These are phyloP conservation scores for Asterionellopsis glacialis DNA, from an alignment of 108 stramenopile genomes.

Conservation along the genomic window DNA sequence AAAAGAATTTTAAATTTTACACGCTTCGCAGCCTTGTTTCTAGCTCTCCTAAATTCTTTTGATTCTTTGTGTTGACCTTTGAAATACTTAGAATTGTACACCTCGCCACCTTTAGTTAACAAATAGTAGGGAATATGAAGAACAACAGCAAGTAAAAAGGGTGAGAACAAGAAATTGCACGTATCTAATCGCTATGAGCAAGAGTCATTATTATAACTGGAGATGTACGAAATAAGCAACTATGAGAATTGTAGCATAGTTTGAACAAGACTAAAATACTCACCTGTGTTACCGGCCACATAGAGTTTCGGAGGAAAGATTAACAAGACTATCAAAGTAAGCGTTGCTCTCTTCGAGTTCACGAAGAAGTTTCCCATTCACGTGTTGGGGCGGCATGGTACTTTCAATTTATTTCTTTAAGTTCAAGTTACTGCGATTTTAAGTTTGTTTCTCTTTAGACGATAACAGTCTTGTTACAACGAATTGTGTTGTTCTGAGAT, in stretches of 20 bases:
- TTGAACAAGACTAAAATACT: conserved; percentile 24
- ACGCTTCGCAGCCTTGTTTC: conserved; percentile 65
- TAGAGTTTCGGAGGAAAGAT: conserved; percentile 82
- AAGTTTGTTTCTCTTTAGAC: too few species aligned
- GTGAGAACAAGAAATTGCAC: neutral
- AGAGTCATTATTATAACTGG: neutral
- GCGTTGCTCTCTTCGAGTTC: conserved; percentile 73
- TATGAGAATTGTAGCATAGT: neutral
- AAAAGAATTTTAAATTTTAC: conserved; percentile 51
- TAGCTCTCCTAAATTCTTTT: conserved; percentile 59
- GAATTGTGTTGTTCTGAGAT: too few species aligned
- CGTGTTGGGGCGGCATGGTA: conserved; percentile 33
- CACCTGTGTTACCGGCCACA: conserved; percentile 62
- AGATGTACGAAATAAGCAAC: too few species aligned
- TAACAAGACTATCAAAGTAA: conserved; percentile 77
- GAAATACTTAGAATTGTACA: conserved; percentile 54
- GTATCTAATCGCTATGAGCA: neutral
- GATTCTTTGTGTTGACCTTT: conserved; percentile 71
- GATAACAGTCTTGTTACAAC: too few species aligned
- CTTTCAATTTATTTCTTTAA: neutral
- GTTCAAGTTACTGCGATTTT: neutral
- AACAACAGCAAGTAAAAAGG: neutral
- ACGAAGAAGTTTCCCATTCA: conserved; percentile 24
- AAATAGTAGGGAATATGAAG: neutral
- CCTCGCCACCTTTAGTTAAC: neutral